Percentiles rank a stretch among this genome's conserved stretches.
phyloP scores from a whole-genome alignment of 176 grass and related monocot genomes.

The Paspalum notatum region DNA sequence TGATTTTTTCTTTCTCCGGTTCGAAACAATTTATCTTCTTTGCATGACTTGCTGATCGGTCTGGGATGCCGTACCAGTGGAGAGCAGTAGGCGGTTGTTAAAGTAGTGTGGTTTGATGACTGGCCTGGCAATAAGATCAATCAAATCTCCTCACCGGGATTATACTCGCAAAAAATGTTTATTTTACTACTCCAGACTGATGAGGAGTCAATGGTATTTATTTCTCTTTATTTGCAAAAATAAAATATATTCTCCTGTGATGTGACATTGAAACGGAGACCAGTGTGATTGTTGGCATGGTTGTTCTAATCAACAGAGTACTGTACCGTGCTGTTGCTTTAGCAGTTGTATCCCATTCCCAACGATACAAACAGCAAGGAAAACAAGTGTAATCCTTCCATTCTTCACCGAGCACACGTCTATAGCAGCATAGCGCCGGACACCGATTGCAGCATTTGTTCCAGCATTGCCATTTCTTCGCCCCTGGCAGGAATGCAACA shows the following conservation, averaged over 20 bases:
- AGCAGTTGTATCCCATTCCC: too few species aligned
- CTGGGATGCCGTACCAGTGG: neutral
- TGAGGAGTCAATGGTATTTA: neutral
- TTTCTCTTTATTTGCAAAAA: too few species aligned
- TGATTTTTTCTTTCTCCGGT: neutral
- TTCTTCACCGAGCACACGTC: too few species aligned
- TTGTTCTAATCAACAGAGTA: too few species aligned
- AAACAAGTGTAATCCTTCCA: too few species aligned
- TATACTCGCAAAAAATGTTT: neutral
- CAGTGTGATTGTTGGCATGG: neutral
- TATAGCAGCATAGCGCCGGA: neutral
- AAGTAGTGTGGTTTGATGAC: constrained; percentile 27
- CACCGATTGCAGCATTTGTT: neutral
- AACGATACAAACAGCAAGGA: too few species aligned
- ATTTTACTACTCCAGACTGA: constrained; percentile 2
- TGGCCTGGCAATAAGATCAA: constrained; percentile 12
- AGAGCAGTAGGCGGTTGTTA: neutral
- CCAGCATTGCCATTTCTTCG: neutral
- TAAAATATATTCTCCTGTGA: neutral
- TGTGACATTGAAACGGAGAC: neutral
- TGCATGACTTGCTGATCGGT: constrained; percentile 12
- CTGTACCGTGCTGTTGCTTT: too few species aligned
- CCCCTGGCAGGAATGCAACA: neutral
- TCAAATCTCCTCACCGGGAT: constrained; percentile 12
- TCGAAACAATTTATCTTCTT: neutral